Conservation (phyloP, 306 rosid species). For the Cucurbita ficifolia region DNA sequence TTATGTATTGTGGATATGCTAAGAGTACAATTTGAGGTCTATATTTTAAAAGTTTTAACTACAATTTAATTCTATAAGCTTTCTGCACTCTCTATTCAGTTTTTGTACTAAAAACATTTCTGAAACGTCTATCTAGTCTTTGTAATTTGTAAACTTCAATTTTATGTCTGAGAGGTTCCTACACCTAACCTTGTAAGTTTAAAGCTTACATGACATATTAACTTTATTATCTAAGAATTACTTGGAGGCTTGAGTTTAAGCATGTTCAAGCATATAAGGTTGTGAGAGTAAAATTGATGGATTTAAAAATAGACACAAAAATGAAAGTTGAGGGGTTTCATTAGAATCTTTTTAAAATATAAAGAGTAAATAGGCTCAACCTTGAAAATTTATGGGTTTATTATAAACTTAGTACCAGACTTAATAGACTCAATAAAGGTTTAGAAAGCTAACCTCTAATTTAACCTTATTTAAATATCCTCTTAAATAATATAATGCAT, state of each 20-base stretch:
- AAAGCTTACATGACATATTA: not conserved
- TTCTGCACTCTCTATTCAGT: not conserved
- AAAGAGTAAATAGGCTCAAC: not conserved
- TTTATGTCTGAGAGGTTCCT: no score
- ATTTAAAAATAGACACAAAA: not conserved
- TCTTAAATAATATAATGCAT: not conserved
- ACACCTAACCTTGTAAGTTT: not conserved
- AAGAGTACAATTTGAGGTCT: not conserved
- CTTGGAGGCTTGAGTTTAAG: not conserved
- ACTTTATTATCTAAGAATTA: not conserved
- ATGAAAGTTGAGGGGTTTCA: not conserved
- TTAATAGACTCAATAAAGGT: not conserved
- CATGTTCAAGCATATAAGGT: not conserved
- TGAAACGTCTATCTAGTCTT: not conserved
- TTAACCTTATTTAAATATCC: not conserved
- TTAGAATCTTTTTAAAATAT: no score
- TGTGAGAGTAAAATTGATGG: not conserved
- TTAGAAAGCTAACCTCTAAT: not conserved
- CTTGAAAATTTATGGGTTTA: not conserved
- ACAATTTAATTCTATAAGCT: not conserved
- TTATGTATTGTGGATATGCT: not conserved
- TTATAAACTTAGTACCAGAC: not conserved
- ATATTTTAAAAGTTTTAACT: not conserved
- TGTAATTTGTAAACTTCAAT: no score
- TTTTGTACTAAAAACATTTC: not conserved